Evolutionary conservation across 1,139 yeast species (phyloP).

Genomic region (Pichia sp.): DNA sequence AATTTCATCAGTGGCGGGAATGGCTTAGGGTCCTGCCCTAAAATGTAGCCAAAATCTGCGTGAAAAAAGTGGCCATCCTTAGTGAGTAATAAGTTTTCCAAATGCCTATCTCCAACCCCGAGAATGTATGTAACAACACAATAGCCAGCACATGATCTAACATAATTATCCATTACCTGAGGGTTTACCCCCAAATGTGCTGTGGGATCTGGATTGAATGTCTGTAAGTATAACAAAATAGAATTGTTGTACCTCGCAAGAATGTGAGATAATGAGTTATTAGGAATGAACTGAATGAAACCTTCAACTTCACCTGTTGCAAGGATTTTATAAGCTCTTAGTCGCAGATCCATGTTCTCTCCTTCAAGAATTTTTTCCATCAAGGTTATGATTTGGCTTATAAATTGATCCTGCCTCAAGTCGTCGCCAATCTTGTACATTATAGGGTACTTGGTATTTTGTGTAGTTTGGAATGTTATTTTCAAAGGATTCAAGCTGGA

Average conservation of each 20-base stretch:
- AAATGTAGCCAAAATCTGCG: constrained; percentile 94
- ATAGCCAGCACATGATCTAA: constrained; percentile 94
- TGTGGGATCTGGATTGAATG: constrained; percentile 53
- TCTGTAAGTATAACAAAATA: constrained; percentile 61
- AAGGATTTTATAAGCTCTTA: constrained; percentile 84
- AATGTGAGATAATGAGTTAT: constrained; percentile 81
- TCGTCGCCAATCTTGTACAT: constrained; percentile 98
- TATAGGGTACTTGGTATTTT: constrained; percentile 53
- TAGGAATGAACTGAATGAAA: constrained; percentile 86
- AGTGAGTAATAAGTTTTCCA: constrained; percentile 72
- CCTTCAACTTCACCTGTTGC: constrained; percentile 93
- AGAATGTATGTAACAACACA: constrained; percentile 91
- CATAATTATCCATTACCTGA: constrained; percentile 85
- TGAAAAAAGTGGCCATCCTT: constrained; percentile 69
- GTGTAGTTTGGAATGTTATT: constrained; percentile 52
- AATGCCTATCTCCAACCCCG: constrained; percentile 96
- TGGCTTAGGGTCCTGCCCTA: constrained; percentile 97
- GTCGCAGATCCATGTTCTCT: constrained; percentile 81
- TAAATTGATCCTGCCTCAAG: constrained; percentile 90
- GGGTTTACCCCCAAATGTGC: constrained; percentile 69
- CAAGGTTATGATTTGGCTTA: constrained; percentile 80
- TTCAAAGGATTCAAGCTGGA: constrained; percentile 86
- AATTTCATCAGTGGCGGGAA: constrained; percentile 98
- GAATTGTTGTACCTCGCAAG: constrained; percentile 66
- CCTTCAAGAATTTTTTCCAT: constrained; percentile 87